These are phyloP conservation scores for Dictyostelium purpureum DNA, from an alignment of 78 protist genomes.

Conservation along the genomic window DNA sequence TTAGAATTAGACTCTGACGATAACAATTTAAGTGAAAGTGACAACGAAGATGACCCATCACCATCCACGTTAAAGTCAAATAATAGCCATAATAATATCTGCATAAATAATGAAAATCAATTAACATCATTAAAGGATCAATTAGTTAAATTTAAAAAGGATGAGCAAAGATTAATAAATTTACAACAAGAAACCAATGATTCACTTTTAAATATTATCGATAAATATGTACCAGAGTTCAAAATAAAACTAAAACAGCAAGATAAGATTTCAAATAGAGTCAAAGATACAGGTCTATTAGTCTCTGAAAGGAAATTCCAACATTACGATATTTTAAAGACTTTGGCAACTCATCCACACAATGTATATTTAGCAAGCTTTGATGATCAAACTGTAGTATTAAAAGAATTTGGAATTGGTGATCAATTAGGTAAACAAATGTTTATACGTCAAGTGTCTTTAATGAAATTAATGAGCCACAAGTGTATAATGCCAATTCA, in stretches of 20 bases:
- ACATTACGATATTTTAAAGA: slow-evolving; percentile 35
- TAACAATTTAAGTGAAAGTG: not conserved
- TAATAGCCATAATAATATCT: not conserved
- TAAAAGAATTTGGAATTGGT: slow-evolving; percentile 75
- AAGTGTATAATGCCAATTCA: slow-evolving; percentile 68
- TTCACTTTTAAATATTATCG: not conserved
- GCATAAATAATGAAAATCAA: not conserved
- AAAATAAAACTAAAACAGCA: slow-evolving; percentile 13
- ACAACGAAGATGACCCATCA: not conserved
- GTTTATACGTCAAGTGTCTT: slow-evolving; percentile 48
- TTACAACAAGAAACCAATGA: slow-evolving; percentile 24
- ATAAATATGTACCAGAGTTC: slow-evolving; percentile 51
- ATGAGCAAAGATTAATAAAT: slow-evolving; percentile 24
- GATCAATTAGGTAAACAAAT: slow-evolving; percentile 63
- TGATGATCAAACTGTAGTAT: slow-evolving; percentile 18
- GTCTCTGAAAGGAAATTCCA: slow-evolving; percentile 4
- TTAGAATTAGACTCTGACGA: slow-evolving; percentile 29
- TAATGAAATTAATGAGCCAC: slow-evolving; percentile 50
- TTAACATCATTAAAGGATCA: not conserved
- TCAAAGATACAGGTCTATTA: slow-evolving; percentile 61
- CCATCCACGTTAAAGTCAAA: not conserved
- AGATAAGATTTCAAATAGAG: slow-evolving; percentile 30
- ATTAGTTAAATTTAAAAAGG: not conserved
- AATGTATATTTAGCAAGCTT: slow-evolving; percentile 43
- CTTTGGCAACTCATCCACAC: slow-evolving; percentile 65